Percentiles rank a stretch among this genome's conserved stretches.
Conservation (phyloP, 1,284 basidiomycete genomes). For the Trichosporon sp. region DNA sequence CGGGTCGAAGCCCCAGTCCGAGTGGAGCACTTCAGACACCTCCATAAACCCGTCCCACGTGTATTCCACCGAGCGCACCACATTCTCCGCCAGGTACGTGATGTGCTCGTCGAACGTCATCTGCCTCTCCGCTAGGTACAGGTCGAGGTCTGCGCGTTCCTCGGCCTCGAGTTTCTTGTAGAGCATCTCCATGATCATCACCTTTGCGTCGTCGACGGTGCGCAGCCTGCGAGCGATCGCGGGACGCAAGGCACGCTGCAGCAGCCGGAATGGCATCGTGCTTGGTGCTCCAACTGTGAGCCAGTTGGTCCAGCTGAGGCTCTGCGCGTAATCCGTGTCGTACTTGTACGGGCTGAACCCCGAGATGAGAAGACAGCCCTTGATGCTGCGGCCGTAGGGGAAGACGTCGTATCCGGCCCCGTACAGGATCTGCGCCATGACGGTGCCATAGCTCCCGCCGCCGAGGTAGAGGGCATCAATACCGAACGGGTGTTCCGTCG, state of each 20-base stretch:
- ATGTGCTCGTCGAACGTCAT: constrained; percentile 59
- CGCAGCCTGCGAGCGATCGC: constrained; percentile 55
- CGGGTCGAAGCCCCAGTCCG: constrained; percentile 63
- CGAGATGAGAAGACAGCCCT: constrained; percentile 60
- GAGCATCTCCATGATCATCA: constrained; percentile 54
- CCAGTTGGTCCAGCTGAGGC: constrained; percentile 60
- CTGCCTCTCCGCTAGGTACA: constrained; percentile 45
- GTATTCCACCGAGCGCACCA: constrained; percentile 60
- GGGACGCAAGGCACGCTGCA: constrained; percentile 52
- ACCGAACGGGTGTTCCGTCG: constrained; percentile 61
- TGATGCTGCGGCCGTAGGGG: constrained; percentile 60
- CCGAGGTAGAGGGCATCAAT: constrained; percentile 50
- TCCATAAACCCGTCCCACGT: constrained; percentile 63
- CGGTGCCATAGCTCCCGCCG: constrained; percentile 63
- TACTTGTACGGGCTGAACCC: constrained; percentile 61
- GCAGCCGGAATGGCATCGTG: constrained; percentile 57
- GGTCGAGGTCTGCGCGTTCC: constrained; percentile 57
- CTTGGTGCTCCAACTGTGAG: constrained; percentile 60
- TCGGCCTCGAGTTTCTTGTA: constrained; percentile 58
- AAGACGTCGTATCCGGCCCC: constrained; percentile 62
- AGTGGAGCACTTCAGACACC: constrained; percentile 59
- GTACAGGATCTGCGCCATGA: constrained; percentile 64
- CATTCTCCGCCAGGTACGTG: constrained; percentile 57
- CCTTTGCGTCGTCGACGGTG: constrained; percentile 58
- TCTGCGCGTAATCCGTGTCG: constrained; percentile 59